Percentiles rank a stretch among this genome's conserved stretches.
phyloP scores from a whole-genome alignment of 306 rosid species.

The Corylus heterophylla region DNA sequence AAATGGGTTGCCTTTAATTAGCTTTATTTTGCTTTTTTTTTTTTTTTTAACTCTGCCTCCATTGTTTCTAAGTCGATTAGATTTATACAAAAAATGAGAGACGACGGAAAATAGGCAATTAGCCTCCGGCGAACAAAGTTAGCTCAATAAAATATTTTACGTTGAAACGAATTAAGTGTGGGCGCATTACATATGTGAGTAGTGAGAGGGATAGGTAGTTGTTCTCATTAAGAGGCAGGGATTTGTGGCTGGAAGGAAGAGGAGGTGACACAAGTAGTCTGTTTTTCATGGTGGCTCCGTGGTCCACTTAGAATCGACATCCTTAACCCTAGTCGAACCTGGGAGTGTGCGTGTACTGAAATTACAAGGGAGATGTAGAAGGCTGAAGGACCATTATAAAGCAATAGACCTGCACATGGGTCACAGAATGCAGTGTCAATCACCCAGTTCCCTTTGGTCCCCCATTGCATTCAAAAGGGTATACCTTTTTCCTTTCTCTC shows the following conservation, averaged over 20 bases:
- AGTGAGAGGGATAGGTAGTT: background rate
- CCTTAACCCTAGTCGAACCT: no score
- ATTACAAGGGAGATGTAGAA: conserved; percentile 10
- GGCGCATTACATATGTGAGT: background rate
- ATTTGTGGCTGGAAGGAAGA: background rate
- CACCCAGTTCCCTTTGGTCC: conserved; percentile 26
- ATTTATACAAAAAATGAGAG: no score
- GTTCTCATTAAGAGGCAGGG: background rate
- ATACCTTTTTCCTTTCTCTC: background rate
- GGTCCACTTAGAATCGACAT: background rate
- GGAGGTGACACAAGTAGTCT: background rate
- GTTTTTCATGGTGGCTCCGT: background rate
- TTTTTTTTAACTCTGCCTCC: no score
- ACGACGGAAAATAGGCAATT: no score
- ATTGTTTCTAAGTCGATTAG: no score
- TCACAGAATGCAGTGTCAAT: conserved; percentile 16
- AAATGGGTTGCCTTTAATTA: no score
- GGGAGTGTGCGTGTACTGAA: background rate
- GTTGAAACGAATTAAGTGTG: background rate
- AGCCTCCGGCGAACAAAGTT: no score
- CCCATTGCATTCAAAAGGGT: background rate
- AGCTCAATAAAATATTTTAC: no score
- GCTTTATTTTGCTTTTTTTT: no score
- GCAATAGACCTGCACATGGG: conserved; percentile 26
- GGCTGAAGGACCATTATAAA: background rate